A percentile compares a stretch with the other conserved stretches of the same genome.
Conservation (phyloP, 352 stramenopile genomes). For the Lagenidium sp. region DNA sequence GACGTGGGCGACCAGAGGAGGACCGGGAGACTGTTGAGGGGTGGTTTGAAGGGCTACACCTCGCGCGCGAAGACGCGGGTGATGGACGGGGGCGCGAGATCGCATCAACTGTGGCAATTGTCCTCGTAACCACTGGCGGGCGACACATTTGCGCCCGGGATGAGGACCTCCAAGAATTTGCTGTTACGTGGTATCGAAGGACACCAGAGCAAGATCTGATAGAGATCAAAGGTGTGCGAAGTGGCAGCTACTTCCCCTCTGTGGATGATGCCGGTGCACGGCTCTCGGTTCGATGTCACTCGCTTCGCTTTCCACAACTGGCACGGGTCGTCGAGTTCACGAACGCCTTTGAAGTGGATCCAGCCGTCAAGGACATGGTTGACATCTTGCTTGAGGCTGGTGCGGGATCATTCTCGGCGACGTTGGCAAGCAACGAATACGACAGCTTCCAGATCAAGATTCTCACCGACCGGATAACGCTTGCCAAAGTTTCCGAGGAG, state of each 20-base stretch:
- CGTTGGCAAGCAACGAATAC: slow-evolving; percentile 62
- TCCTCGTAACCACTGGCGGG: slow-evolving; percentile 38
- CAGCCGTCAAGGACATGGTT: slow-evolving; percentile 56
- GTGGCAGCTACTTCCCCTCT: slow-evolving; percentile 53
- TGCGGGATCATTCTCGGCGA: slow-evolving; percentile 65
- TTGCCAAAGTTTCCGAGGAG: slow-evolving; percentile 71
- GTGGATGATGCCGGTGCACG: slow-evolving; percentile 56
- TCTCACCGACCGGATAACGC: slow-evolving; percentile 24
- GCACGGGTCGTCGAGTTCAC: slow-evolving; percentile 44
- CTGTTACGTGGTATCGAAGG: slow-evolving; percentile 62
- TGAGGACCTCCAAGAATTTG: slow-evolving; percentile 54
- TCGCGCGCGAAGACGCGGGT: slow-evolving; percentile 19
- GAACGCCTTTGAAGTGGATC: slow-evolving; percentile 37
- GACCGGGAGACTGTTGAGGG: slow-evolving; percentile 41
- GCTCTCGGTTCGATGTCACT: slow-evolving; percentile 52
- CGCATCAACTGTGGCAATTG: slow-evolving; percentile 28
- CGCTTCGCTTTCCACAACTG: slow-evolving; percentile 51
- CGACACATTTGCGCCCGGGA: slow-evolving; percentile 44
- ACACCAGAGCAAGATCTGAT: slow-evolving; percentile 39
- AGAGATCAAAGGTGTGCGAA: slow-evolving; percentile 48
- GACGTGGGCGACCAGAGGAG: slow-evolving; percentile 36
- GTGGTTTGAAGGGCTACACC: slow-evolving; percentile 49
- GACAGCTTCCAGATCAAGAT: slow-evolving; percentile 84
- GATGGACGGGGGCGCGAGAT: not conserved
- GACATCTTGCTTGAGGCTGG: slow-evolving; percentile 63